These are phyloP conservation scores for Phytopythium cucurbitacearum DNA, from an alignment of 352 stramenopile genomes.

Conservation along the genomic window DNA sequence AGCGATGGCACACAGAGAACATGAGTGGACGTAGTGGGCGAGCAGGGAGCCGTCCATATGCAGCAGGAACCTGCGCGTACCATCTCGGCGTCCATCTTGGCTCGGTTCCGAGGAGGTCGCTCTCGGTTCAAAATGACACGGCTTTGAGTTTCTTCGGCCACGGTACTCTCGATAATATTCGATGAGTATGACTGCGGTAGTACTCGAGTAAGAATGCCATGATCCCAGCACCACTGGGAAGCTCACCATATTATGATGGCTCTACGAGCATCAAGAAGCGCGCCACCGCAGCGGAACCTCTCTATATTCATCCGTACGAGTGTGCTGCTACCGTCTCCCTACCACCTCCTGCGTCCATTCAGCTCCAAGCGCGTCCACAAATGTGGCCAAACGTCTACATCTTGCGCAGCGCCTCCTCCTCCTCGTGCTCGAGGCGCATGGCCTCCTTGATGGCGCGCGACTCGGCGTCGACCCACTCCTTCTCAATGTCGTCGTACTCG, in stretches of 20 bases:
- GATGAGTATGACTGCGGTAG: no score
- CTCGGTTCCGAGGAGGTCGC: slow-evolving; percentile 17
- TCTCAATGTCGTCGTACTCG: slow-evolving; percentile 81
- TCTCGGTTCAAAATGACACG: background rate
- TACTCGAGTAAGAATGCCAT: no score
- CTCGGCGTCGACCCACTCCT: slow-evolving; percentile 77
- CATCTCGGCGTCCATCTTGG: slow-evolving; percentile 31
- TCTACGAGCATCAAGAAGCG: no score
- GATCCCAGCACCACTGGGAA: no score
- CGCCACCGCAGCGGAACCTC: no score
- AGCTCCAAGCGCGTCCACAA: background rate
- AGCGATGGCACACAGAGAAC: background rate
- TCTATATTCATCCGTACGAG: no score
- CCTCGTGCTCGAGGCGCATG: slow-evolving; percentile 82
- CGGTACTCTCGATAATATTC: no score
- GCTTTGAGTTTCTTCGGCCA: no score
- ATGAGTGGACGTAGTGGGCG: background rate
- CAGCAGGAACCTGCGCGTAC: slow-evolving; percentile 3
- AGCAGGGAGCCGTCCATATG: background rate
- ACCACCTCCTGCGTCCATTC: no score
- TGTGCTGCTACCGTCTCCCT: no score
- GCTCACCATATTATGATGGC: no score
- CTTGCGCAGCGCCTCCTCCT: slow-evolving; percentile 68
- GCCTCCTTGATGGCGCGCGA: slow-evolving; percentile 78
- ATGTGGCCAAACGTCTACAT: slow-evolving; percentile 27